Evolutionary conservation across 371 early-diverging fungal genomes (phyloP).

Genomic region (Syncephalastrum sp.): DNA sequence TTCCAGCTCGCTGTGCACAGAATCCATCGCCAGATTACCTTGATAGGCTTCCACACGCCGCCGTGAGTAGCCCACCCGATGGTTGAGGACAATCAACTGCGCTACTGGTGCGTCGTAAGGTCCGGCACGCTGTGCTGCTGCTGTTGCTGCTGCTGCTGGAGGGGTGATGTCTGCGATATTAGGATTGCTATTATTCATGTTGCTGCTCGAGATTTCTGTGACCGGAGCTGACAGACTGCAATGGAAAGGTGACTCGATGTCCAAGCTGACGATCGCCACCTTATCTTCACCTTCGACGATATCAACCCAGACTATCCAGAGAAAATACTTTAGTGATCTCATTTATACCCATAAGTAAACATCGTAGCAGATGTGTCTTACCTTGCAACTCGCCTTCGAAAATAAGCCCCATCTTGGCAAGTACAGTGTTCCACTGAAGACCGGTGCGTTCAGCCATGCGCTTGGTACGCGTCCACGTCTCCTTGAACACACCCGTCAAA

Average conservation of each 20-base stretch:
- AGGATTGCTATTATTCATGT: no score
- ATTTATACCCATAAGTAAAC: not conserved
- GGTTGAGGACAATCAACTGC: constrained; percentile 45
- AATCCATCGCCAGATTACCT: constrained; percentile 20
- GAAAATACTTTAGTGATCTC: not conserved
- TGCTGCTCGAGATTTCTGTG: constrained; percentile 4
- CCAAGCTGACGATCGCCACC: constrained; percentile 49
- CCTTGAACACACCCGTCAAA: constrained; percentile 18
- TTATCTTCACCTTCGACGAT: constrained; percentile 29
- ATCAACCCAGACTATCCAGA: constrained; percentile 27
- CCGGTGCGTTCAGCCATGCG: constrained; percentile 23
- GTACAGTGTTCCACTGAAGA: constrained; percentile 22
- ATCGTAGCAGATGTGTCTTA: not conserved
- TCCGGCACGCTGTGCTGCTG: constrained; percentile 19
- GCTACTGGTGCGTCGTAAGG: no score
- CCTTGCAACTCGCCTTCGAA: constrained; percentile 33
- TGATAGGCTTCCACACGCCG: constrained; percentile 37
- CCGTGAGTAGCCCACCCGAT: constrained; percentile 54
- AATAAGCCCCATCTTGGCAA: constrained; percentile 43
- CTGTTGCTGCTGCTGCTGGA: constrained; percentile 2
- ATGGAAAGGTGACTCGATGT: constrained; percentile 47
- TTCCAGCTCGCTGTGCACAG: constrained; percentile 24
- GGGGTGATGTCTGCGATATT: constrained; percentile 5
- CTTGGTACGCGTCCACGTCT: constrained; percentile 35
- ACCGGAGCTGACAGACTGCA: constrained; percentile 17